A percentile compares a stretch with the other conserved stretches of the same genome.
phyloP scores from a whole-genome alignment of 495 filamentous ascomycete genomes.

The Tuber umbilicatum region DNA sequence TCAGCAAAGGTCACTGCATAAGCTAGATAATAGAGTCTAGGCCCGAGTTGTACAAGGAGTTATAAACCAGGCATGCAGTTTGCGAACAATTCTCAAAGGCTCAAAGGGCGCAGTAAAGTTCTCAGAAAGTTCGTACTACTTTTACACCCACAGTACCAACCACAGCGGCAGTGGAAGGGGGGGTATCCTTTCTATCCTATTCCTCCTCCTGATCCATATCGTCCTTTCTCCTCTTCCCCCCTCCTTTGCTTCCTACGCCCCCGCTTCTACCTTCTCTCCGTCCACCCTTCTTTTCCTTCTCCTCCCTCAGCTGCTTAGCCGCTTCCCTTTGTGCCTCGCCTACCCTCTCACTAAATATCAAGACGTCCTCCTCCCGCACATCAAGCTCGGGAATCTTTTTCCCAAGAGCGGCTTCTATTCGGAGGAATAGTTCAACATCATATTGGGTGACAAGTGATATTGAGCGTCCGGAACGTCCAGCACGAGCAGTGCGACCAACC shows the following conservation, averaged over 20 bases:
- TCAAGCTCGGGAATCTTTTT: slow-evolving; percentile 65
- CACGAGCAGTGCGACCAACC: slow-evolving; percentile 86
- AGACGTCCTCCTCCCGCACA: slow-evolving; percentile 70
- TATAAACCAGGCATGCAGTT: background rate
- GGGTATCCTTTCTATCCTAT: slow-evolving; percentile 9
- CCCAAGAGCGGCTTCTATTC: slow-evolving; percentile 77
- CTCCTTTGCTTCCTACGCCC: slow-evolving; percentile 27
- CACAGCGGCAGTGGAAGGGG: background rate
- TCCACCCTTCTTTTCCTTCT: slow-evolving; percentile 68
- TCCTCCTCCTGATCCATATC: slow-evolving; percentile 41
- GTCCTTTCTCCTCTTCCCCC: slow-evolving; percentile 38
- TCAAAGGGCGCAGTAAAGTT: background rate
- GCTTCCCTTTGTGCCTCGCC: slow-evolving; percentile 79
- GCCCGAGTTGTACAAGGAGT: background rate
- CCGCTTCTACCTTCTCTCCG: slow-evolving; percentile 44
- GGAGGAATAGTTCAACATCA: slow-evolving; percentile 75
- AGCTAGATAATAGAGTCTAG: background rate
- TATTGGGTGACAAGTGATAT: slow-evolving; percentile 83
- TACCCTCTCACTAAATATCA: slow-evolving; percentile 72
- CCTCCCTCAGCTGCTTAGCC: slow-evolving; percentile 71
- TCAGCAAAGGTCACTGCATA: background rate
- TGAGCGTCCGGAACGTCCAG: slow-evolving; percentile 77
- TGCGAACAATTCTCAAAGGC: background rate
- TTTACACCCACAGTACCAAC: background rate
- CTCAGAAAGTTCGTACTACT: background rate